Base-by-base conservation (phyloP, 2,329 filamentous ascomycete genomes). In the Sporothrix pallida region DNA sequence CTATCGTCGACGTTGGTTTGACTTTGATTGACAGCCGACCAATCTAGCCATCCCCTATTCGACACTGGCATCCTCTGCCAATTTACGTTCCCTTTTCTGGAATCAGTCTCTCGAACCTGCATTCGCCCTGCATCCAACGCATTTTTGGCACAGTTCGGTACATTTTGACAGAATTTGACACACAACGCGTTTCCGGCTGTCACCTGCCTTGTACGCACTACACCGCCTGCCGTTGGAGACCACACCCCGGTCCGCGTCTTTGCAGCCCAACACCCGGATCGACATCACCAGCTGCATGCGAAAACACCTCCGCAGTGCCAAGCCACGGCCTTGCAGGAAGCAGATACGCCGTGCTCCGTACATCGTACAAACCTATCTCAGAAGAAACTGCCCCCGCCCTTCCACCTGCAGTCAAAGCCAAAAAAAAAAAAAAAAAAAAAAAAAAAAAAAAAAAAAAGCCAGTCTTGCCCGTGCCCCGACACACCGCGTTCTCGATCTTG, bases 291-390 rank as follows among this genome's bases (percentile, higher is more conserved):
- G 15, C 46, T 69, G 65, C 68, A 56, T 52, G 26, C 50, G n/a
- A 56, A 52, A 42, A 42, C 46, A 56, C 68, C 48, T 44, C 67
- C 68, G 68, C 31, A 56, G 48, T 17, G 68, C 68, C 68, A 70
- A 70, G 68, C 48, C 68, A 44, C 31, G 68, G 68, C 52, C 50
- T 44, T 44, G 48, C 15, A 54, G 50, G 26, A 50, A 68, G n/a
- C 31, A 63, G 60, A 63, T 63, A 63, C 65, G 23, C 52, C 65
- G 20, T 52, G 65, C 65, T 69, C 46, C 65, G 23, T 31, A 31
- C n/a, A 20, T 54, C 20, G 52, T 54, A 54, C 17, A 37, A 37
- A 37, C 31, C 7, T 37, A 37, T 37, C 15, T 17, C 3, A 56
- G 23, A 31, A 31, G 15, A 52, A 48, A 48, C 46, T 17, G 46